Conservation (phyloP, 768 basidiomycete genomes). For the Leccinum imitatum region DNA sequence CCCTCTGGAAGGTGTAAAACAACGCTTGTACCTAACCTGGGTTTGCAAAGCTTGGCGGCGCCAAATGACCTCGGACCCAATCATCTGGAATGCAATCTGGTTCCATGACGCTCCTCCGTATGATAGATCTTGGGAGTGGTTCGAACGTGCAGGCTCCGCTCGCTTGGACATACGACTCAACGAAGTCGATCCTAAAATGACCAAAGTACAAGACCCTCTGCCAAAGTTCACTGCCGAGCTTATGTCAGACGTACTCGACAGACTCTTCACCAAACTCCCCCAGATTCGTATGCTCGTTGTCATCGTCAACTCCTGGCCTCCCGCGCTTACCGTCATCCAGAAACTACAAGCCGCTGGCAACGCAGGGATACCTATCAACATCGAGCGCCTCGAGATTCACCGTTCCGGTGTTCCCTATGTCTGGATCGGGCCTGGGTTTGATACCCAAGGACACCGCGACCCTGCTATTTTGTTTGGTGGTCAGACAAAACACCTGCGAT, state of each 20-base stretch:
- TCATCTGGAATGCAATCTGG: slow-evolving; percentile 66
- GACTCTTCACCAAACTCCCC: slow-evolving; percentile 49
- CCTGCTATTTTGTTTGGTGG: slow-evolving; percentile 52
- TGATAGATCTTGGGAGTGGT: slow-evolving; percentile 52
- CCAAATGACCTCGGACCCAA: slow-evolving; percentile 46
- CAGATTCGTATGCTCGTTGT: slow-evolving; percentile 60
- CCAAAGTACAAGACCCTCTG: slow-evolving; percentile 27
- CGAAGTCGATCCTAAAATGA: slow-evolving; percentile 34
- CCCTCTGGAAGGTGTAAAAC: slow-evolving; percentile 34
- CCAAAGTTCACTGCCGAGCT: slow-evolving; percentile 38
- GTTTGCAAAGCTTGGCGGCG: slow-evolving; percentile 58
- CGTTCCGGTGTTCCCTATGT: slow-evolving; percentile 49
- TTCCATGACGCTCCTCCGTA: slow-evolving; percentile 49
- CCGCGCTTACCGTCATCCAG: slow-evolving; percentile 41
- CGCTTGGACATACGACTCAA: slow-evolving; percentile 64
- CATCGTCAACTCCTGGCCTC: slow-evolving; percentile 55
- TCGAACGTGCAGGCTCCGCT: slow-evolving; percentile 53
- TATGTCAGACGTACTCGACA: slow-evolving; percentile 50
- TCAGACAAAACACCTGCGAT: slow-evolving; percentile 42
- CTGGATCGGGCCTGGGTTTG: slow-evolving; percentile 44
- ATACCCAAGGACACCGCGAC: slow-evolving; percentile 33
- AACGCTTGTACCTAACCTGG: slow-evolving; percentile 54
- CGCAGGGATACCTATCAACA: too few species aligned
- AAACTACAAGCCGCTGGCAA: too few species aligned
- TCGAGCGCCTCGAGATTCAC: slow-evolving; percentile 30